Evolutionary conservation across 2,329 filamentous ascomycete genomes (phyloP), one percentile per base, ranked within the genome.

Genomic region (Metarhizium sp.): DNA sequence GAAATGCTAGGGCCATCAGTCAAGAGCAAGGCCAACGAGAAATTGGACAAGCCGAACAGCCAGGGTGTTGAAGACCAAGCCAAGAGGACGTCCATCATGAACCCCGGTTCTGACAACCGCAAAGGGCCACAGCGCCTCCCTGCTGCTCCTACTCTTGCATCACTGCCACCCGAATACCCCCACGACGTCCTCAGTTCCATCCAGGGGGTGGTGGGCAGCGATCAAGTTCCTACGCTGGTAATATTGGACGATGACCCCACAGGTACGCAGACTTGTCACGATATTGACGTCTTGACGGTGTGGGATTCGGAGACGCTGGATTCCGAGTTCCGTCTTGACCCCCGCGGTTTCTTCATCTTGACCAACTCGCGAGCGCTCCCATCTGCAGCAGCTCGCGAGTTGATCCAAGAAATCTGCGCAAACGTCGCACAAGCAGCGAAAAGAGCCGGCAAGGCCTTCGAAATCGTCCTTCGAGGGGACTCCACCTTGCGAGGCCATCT

Each of bases 211-310:
- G 61, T 66, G 8, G 43, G 57, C 25, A 58, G 53, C 20, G 57
- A 59, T 13, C 51, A 63, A 3, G 61, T 65, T 4, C 68, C 69
- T 13, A 62, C 68, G 8, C 66, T 74, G 6, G 71, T 78, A 4
- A 70, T 70, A 0, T 68, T 78, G 4, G 79, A 82, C 55, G 79
- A 82, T 58, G 79, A 82, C 56, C 79, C 79, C 36, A 83, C 80
- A 0, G 79, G 79, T 18, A 83, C 79, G 0, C 80, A 84, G 61
- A 84, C 80, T 4, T 81, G 79, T 63, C 78, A 82, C 62, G 74
- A 78, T 59, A 78, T 83, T 58, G 67, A 72, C 53, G 79, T 83
- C 2, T 68, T 83, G 34, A 78, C 78, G 2, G 74, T 76, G 1
- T 82, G 79, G 78, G 75, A 78, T 57, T 60, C 71, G 7, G 60